Base-by-base conservation (phyloP, 2,329 filamentous ascomycete species). In the Scedosporium apiospermum region DNA sequence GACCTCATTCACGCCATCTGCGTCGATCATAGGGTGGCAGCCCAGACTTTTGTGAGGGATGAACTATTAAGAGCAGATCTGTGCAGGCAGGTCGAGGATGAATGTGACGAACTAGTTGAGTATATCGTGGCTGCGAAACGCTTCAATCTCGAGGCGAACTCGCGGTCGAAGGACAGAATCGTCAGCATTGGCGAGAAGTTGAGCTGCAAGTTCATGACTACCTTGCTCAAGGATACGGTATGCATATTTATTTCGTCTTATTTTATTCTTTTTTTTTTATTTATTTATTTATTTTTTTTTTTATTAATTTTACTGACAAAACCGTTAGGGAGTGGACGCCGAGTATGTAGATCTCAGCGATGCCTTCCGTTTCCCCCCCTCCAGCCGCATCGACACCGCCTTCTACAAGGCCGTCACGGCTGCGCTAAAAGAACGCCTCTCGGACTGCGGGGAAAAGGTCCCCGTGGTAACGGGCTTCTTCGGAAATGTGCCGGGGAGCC, bases 151-250 rank as follows among this genome's bases (percentile, higher is more conserved):
- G 89, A 93, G 73, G 89, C 93, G 70, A 91, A 90, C 72, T 84
- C 88, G 5, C 83, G 88, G 69, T 88, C 88, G 64, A 90, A 92
- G 73, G 90, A 95, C 71, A 89, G 93, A 68, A 91, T 99, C 65
- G 88, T 98, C 65, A 96, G 92, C 73, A 92, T 95, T 68, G 95
- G 95, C 62, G 95, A 99, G 81, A 98, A 96, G 78, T 80, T 99
- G 67, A 96, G 91, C 76, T 98, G 93, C 75, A 84, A 88, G 38
- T 95, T 95, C 74, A 93, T 99, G 89, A 84, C 93, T 23, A 87
- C 89, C 5, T 76, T 98, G 65, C 76, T 99, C 66, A 86, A 89
- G 71, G 92, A 96, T 70, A 82, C 84, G 69, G 84, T 86, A 70
- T 69, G 30, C 30, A 34, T 34, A 34, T 34, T 34, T 34, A 9